A percentile compares a stretch with the other conserved stretches of the same genome.
These are phyloP conservation scores for Afroboletus lepidellus DNA, from an alignment of 1,284 basidiomycete genomes.

Conservation along the genomic window DNA sequence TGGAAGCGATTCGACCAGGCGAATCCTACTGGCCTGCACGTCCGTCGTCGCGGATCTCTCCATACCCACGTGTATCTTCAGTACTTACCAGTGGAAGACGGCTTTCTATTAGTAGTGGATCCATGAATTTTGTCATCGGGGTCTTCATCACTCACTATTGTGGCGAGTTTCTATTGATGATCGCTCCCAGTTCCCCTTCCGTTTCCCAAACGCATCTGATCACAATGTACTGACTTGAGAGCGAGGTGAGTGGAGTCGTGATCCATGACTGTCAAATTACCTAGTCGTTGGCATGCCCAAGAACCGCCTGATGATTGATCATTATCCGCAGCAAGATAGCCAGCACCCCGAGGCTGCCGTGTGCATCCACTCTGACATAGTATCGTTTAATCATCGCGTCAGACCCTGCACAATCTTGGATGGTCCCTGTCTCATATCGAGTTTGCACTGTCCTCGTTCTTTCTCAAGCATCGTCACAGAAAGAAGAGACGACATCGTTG, in stretches of 20 bases:
- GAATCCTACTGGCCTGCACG: constrained; percentile 12
- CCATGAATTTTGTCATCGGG: constrained; percentile 2
- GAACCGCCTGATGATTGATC: constrained; percentile 1
- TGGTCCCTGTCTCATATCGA: neutral
- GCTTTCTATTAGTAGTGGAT: neutral
- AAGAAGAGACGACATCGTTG: neutral
- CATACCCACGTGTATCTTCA: constrained; percentile 1
- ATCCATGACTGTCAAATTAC: neutral
- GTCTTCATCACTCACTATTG: neutral
- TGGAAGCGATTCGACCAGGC: constrained; percentile 7
- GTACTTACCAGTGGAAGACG: neutral
- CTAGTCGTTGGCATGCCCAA: constrained; percentile 1
- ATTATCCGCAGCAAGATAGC: constrained; percentile 9
- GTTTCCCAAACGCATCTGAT: neutral
- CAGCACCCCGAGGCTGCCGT: constrained; percentile 5
- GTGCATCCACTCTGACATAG: constrained; percentile 20
- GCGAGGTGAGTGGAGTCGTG: constrained; percentile 2
- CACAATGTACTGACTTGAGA: neutral
- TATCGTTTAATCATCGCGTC: constrained; percentile 20
- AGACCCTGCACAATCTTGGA: constrained; percentile 19
- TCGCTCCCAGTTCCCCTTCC: neutral
- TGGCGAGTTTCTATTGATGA: neutral
- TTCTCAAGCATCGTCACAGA: neutral
- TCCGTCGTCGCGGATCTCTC: constrained; percentile 6
- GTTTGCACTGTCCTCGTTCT: constrained; percentile 1